phyloP scores from a whole-genome alignment of 1,139 yeast species.

The Taphrina communis region DNA sequence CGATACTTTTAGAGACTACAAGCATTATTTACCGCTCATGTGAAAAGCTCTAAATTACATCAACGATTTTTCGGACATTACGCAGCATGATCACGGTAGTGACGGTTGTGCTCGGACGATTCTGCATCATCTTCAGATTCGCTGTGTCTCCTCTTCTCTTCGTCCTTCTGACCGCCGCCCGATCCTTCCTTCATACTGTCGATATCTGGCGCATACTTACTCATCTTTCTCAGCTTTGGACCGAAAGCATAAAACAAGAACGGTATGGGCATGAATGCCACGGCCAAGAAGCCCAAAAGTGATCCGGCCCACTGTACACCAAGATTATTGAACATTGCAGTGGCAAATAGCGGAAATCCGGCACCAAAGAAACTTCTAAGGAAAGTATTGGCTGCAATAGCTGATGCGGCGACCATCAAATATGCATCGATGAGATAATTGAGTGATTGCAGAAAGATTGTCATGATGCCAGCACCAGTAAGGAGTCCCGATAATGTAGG shows the following conservation, averaged over 20 bases:
- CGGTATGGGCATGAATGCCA: constrained; percentile 62
- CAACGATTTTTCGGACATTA: not conserved
- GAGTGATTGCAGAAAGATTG: constrained; percentile 54
- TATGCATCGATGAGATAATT: constrained; percentile 63
- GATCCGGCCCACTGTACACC: constrained; percentile 67
- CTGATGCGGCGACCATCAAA: constrained; percentile 66
- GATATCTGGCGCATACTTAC: constrained; percentile 17
- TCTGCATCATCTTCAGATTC: constrained; percentile 3
- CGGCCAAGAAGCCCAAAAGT: constrained; percentile 58
- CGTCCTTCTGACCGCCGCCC: not conserved
- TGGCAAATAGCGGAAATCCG: constrained; percentile 36
- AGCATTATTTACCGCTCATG: too few relatives aligned
- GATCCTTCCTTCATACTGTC: constrained; percentile 1
- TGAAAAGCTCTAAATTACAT: too few relatives aligned
- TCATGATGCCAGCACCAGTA: constrained; percentile 44
- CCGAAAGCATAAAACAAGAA: constrained; percentile 54
- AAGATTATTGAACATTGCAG: constrained; percentile 56
- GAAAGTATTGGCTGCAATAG: constrained; percentile 69
- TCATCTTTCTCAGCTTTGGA: constrained; percentile 12
- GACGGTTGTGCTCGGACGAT: not conserved
- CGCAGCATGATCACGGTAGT: not conserved
- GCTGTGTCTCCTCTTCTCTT: constrained; percentile 6
- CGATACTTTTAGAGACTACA: too few relatives aligned
- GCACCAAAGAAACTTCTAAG: constrained; percentile 60
- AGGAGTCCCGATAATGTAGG: constrained; percentile 44